Percentiles rank a stretch among this genome's conserved stretches.
Evolutionary conservation across 345 rosid species (phyloP).

Genomic region (Brassica incana): DNA sequence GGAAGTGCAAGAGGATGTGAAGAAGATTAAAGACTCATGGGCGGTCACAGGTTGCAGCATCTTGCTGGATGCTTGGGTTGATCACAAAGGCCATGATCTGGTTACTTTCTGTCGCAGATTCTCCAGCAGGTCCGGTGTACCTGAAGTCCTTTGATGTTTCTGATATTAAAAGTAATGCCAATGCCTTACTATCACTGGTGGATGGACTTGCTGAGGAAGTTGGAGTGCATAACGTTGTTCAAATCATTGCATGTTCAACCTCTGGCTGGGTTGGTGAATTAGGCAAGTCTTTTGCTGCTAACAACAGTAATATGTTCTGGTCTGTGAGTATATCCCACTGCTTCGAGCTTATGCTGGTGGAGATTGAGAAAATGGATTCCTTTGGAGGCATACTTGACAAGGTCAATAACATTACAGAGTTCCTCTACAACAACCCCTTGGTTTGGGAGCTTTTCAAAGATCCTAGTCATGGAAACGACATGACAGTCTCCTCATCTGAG

Average conservation of each 20-base stretch:
- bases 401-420: background rate
- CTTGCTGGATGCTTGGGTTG: conserved; percentile 66
- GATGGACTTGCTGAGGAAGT: conserved; percentile 44
- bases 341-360: conserved; percentile 55
- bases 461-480: conserved; percentile 21
- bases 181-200: conserved; percentile 44
- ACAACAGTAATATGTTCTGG: conserved; percentile 50
- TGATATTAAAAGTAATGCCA: conserved; percentile 14
- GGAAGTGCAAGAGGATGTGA: conserved; percentile 44
- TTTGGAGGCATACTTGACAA: conserved; percentile 37
- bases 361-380: conserved; percentile 34
- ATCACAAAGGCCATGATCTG: conserved; percentile 47
- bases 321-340: conserved; percentile 58
- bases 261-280: conserved; percentile 53
- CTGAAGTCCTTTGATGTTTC: conserved; percentile 52
- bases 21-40: conserved; percentile 53
- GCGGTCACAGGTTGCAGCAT: conserved; percentile 58
- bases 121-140: conserved; percentile 54
- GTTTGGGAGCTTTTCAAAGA: conserved; percentile 36
- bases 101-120: conserved; percentile 56
- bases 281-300: conserved; percentile 45
- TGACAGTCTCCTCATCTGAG: conserved; percentile 28
- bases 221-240: conserved; percentile 56
- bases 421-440: conserved; percentile 37
- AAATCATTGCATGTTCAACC: conserved; percentile 49